Evolutionary conservation across 2,329 filamentous ascomycete genomes (phyloP).

Genomic region (Trichophyton verrucosum): DNA sequence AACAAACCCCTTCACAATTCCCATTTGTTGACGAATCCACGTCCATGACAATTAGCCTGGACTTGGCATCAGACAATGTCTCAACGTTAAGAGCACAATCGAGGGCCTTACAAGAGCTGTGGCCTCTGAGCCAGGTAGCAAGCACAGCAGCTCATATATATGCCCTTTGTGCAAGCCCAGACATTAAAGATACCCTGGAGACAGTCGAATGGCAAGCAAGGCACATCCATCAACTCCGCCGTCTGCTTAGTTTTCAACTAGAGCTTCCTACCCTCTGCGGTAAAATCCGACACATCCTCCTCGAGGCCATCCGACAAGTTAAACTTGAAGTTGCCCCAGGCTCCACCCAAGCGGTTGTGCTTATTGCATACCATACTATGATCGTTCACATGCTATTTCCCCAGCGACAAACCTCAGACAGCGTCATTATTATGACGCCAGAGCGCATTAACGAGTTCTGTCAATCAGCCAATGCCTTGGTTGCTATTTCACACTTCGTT

Average conservation of each 20-base stretch:
- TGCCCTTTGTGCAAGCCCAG: constrained; percentile 6
- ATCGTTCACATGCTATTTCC: constrained; percentile 10
- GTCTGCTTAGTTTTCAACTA: constrained; percentile 8
- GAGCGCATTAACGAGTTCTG: constrained; percentile 9
- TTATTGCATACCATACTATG: constrained; percentile 9
- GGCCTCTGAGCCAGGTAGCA: constrained; percentile 9
- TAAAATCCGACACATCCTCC: constrained; percentile 7
- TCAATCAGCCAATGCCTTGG: constrained; percentile 7
- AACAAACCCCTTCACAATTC: constrained; percentile 10
- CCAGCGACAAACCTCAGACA: constrained; percentile 5
- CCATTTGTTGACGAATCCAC: constrained; percentile 7
- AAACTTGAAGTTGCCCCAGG: constrained; percentile 6
- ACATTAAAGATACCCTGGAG: constrained; percentile 5
- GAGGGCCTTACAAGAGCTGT: constrained; percentile 6
- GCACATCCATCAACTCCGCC: constrained; percentile 8
- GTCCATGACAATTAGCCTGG: constrained; percentile 8
- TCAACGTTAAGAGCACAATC: constrained; percentile 8
- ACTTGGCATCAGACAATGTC: constrained; percentile 9
- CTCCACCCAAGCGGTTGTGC: constrained; percentile 5
- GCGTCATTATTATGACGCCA: constrained; percentile 5
- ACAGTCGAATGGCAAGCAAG: constrained; percentile 8
- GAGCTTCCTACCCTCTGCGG: constrained; percentile 6
- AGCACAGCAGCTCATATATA: constrained; percentile 10
- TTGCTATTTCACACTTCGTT: constrained; percentile 5
- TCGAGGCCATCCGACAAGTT: constrained; percentile 7